These are phyloP conservation scores for Arabidopsis thaliana DNA, from an alignment of 345 rosid species.

Conservation along the genomic window TAIR10.1 NC_003070.9:25649501-25650000, in stretches of 20 bases:
- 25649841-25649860: slow-evolving; percentile 30
- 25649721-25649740: slow-evolving; percentile 23
- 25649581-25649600: background rate
- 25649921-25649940: slow-evolving; percentile 4
- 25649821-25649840: slow-evolving; percentile 28
- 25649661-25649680: background rate
- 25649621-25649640: background rate
- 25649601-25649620: background rate
- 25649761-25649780: slow-evolving; percentile 15
- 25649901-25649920: background rate
- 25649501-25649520: slow-evolving; percentile 31
- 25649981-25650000: background rate
- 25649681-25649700: background rate
- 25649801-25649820: slow-evolving; percentile 13
- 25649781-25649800: slow-evolving; percentile 33
- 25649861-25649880: slow-evolving; percentile 20
- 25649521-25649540: slow-evolving; percentile 38
- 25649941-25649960: background rate
- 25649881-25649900: background rate
- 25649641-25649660: background rate
- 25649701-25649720: slow-evolving; percentile 17
- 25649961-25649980: background rate
- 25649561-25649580: slow-evolving; percentile 16
- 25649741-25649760: slow-evolving; percentile 21
- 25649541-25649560: background rate